Evolutionary conservation across 805 yeast genomes (phyloP).

Genomic region (Myxozyma udenii): DNA sequence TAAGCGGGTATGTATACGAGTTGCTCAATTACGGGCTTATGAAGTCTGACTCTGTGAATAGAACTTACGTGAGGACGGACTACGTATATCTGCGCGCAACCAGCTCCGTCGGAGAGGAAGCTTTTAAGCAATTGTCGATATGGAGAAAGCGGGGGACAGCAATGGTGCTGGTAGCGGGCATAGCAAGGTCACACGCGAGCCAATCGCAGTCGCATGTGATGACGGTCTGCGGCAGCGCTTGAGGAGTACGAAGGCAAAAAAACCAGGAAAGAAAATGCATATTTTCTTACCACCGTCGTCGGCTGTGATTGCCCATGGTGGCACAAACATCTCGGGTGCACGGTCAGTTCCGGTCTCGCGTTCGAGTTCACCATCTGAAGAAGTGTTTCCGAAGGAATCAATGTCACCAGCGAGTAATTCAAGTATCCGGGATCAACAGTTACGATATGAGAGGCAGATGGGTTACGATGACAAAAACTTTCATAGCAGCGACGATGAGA

Average conservation of each 20-base stretch:
- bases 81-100: slow-evolving; percentile 31
- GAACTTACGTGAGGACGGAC: slow-evolving; percentile 1
- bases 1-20: slow-evolving; percentile 4
- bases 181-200: no score
- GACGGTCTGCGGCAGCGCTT: no score
- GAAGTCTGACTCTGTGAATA: neutral
- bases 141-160: neutral
- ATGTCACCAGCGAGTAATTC: neutral
- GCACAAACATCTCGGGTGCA: slow-evolving; percentile 18
- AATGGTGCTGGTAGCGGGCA: neutral
- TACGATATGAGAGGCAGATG: neutral
- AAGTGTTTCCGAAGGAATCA: neutral
- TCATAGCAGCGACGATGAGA: neutral
- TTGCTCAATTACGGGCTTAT: neutral
- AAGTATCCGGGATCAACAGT: neutral
- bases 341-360: slow-evolving; percentile 22
- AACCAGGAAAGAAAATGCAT: slow-evolving; percentile 6
- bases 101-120: slow-evolving; percentile 35
- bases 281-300: slow-evolving; percentile 7
- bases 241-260: no score
- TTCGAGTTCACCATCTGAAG: slow-evolving; percentile 20
- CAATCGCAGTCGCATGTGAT: no score
- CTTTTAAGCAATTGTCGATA: slow-evolving; percentile 14
- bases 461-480: neutral
- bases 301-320: slow-evolving; percentile 7